A percentile compares a stretch with the other conserved stretches of the same genome.
phyloP scores from a whole-genome alignment of 2,329 filamentous ascomycete species.

The Aspergillus terreus region DNA sequence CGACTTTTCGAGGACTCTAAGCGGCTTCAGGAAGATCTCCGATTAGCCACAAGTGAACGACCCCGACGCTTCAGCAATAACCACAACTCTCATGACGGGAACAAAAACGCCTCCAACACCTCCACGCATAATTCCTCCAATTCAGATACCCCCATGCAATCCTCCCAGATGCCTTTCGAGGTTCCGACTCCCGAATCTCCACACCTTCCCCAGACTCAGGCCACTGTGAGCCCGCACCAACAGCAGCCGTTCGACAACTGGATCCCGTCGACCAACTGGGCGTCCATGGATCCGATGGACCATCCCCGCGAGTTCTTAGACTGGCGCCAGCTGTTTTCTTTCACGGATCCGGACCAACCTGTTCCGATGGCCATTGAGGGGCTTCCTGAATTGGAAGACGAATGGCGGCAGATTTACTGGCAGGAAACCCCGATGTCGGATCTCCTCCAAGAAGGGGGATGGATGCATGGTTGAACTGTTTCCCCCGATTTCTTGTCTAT shows the following conservation, averaged over 20 bases:
- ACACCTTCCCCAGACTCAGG: slow-evolving; percentile 18
- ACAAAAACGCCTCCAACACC: neutral
- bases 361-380: slow-evolving; percentile 36
- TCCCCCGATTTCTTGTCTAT: neutral
- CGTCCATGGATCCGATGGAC: slow-evolving; percentile 29
- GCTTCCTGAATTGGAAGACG: slow-evolving; percentile 39
- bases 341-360: slow-evolving; percentile 35
- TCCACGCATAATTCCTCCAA: slow-evolving; percentile 11
- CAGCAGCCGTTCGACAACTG: slow-evolving; percentile 28
- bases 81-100: slow-evolving; percentile 6
- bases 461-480: slow-evolving; percentile 29
- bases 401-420: slow-evolving; percentile 45
- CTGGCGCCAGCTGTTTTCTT: slow-evolving; percentile 42
- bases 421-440: slow-evolving; percentile 42
- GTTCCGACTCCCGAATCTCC: slow-evolving; percentile 30
- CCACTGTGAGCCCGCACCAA: slow-evolving; percentile 22
- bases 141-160: slow-evolving; percentile 15
- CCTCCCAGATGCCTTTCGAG: slow-evolving; percentile 21
- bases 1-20: slow-evolving; percentile 43
- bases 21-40: slow-evolving; percentile 40
- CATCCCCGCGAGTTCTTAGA: slow-evolving; percentile 34
- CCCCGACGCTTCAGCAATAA: slow-evolving; percentile 23
- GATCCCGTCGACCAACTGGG: slow-evolving; percentile 27
- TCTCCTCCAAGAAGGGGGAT: slow-evolving; percentile 38
- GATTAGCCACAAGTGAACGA: slow-evolving; percentile 33